Evolutionary conservation across 345 rosid genomes (phyloP), one percentile per base, ranked within the genome.

Genomic region (Murraya koenigii): DNA sequence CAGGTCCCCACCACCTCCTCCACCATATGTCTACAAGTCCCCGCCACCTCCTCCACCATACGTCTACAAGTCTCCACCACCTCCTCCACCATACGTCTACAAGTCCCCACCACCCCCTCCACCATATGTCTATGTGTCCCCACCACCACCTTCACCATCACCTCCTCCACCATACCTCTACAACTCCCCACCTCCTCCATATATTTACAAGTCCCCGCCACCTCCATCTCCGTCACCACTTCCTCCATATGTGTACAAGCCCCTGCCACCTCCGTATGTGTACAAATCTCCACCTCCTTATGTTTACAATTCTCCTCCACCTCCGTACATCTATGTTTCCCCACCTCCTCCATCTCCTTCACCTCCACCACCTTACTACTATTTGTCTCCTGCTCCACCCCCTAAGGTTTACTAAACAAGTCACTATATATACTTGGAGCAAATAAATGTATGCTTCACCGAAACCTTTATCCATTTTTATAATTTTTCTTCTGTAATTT

Each of bases 21-120:
- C 32, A 0, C 32, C 65, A 0, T 61, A 26, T 5, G 0, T 26
- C 0, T 61, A 61, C 20, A 11, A 11, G 0, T n/a, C n/a, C n/a
- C n/a, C n/a, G n/a, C n/a, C n/a, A n/a, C n/a, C n/a, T n/a, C n/a
- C n/a, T n/a, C n/a, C n/a, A n/a, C n/a, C n/a, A n/a, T n/a, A n/a
- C n/a, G n/a, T n/a, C n/a, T n/a, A n/a, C n/a, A n/a, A n/a, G n/a
- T n/a, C n/a, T n/a, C n/a, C n/a, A n/a, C n/a, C n/a, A n/a, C n/a
- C n/a, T n/a, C n/a, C n/a, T 17, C 32, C 32, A n/a, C 38, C 66
- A 0, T 61, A 61, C 2, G 0, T 26, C 2, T 28, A 28, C 35
- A 60, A 60, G 0, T 60, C 64, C 2, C 35, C 19, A 4, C 66
- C 66, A 4, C n/a, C n/a, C n/a, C 36, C 22, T 26, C n/a, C n/a